phyloP scores from a whole-genome alignment of 1,284 basidiomycete species.

The Phlebopus sp. region DNA sequence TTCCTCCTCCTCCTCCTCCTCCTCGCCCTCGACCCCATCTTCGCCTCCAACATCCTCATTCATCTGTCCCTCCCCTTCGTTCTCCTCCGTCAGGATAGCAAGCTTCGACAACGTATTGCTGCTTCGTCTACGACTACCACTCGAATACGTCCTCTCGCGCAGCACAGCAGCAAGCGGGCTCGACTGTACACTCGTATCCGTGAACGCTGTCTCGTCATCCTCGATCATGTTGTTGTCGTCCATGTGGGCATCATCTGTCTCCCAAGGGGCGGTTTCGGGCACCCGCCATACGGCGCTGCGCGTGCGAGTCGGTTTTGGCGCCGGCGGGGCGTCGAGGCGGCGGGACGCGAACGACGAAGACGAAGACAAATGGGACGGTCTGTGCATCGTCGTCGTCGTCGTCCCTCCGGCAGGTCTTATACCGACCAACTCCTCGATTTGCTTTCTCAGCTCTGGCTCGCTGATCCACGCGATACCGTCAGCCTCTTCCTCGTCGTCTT shows the following conservation, averaged over 20 bases:
- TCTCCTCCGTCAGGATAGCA: constrained; percentile 26
- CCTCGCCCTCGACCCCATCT: too few species aligned
- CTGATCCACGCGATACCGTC: constrained; percentile 29
- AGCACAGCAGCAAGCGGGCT: constrained; percentile 28
- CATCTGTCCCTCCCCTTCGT: constrained; percentile 17
- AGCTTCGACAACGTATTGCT: constrained; percentile 13
- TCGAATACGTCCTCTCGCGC: constrained; percentile 13
- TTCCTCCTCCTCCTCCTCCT: too few species aligned
- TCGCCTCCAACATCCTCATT: constrained; percentile 6
- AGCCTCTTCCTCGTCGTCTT: constrained; percentile 5
- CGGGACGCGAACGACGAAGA: too few species aligned
- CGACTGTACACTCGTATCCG: constrained; percentile 24
- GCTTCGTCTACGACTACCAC: constrained; percentile 10
- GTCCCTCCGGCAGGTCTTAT: constrained; percentile 34
- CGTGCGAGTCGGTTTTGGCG: constrained; percentile 27
- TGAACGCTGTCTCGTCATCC: not conserved
- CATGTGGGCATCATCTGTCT: constrained; percentile 23
- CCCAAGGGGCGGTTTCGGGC: constrained; percentile 23
- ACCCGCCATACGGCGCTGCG: constrained; percentile 18
- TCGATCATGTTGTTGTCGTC: constrained; percentile 2
- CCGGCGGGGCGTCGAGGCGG: constrained; percentile 19
- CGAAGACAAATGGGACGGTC: constrained; percentile 14
- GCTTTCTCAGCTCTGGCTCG: constrained; percentile 41
- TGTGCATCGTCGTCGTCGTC: constrained; percentile 23
- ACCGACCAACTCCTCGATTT: constrained; percentile 52